Evolutionary conservation across 2,329 filamentous ascomycete genomes (phyloP), one percentile per base, ranked within the genome.

Genomic region (Ceratocystis huliohia): DNA sequence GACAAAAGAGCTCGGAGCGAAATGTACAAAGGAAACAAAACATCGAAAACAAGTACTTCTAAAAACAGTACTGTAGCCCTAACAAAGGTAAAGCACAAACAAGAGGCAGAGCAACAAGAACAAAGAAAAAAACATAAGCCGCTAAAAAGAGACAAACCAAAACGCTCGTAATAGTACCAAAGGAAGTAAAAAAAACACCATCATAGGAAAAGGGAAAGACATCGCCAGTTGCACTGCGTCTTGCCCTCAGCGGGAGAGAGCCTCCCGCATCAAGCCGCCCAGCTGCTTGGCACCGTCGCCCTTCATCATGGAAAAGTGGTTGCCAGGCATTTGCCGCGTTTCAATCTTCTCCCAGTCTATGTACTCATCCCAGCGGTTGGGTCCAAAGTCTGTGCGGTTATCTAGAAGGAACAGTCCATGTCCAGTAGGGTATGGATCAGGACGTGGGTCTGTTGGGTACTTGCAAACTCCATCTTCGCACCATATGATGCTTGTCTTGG

Each of bases 221-320:
- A 25, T 25, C 20, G 10, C 48, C 48, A 25, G 8, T n/a, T 46
- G 44, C 7, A 4, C 48, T 25, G 17, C 17, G 1, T 61, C 41
- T 6, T 20, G 20, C 6, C n/a, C 41, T 64, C 64, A 66, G 46
- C 33, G 44, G 6, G 33, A 20, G 3, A 77, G 70, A n/a, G 74
- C 75, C 67, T 76, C 73, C 41, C 73, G 72, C 66, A 77, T 72
- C 68, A 75, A 73, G 2, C 69, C 69, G 57, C 73, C 74, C 13
- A 77, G 72, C 44, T 73, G 72, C 67, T 75, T 76, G 48, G 75
- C 76, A 66, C 75, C 65, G 2, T 78, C 73, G 69, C 84, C 84
- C 74, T 87, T 84, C 85, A 90, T 89, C 86, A 89, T 89, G 22
- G 81, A 84, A 76, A 90, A 89, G 75, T 89, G 87, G 72, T 89